Base-by-base conservation (phyloP, 2,329 filamentous ascomycete species). In the Blastomyces emzantsi region DNA sequence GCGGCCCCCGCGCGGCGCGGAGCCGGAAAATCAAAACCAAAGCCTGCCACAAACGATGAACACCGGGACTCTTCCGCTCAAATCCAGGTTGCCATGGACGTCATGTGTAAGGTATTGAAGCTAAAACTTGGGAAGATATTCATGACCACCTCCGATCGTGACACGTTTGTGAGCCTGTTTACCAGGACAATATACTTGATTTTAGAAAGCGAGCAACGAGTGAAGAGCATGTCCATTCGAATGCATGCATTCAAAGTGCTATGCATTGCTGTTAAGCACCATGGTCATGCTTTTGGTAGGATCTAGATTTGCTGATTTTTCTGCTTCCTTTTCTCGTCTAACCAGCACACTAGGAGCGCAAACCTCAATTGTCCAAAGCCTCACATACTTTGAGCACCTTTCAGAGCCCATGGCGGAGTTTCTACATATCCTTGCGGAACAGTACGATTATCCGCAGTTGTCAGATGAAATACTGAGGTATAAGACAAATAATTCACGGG, bases 341-440 rank as follows among this genome's bases (percentile, higher is more conserved):
- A 67, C 73, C 77, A 63, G 80, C 30, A 6, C 30, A 51, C 9
- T 70, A 95, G 90, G 90, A 61, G 94, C 94, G 1, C 94, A 99
- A 82, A 97, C 96, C 58, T 96, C 92, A 56, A 96, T 99, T 71
- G 92, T 97, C 62, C 94, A 99, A 75, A 97, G 94, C 73, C 79
- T 99, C 68, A 96, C 94, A 5, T 99, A 99, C 74, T 99, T 97
- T 71, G 94, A 99, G 77, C 94, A 99, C 76, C 80, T 99, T n/a
- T 93, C 94, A 0, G 94, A 99, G 73, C 94, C 94, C 1, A 99
- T 99, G 94, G 94, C 94, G 41, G 95, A 99, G 74, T 96, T 99
- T 70, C 80, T 99, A 4, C 91, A 97, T 70, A 99, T 97, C 71
- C 81, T 99, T 33, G 88, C 92, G 0, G 92, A 97, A 74, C 93